Percentiles rank a stretch among this genome's conserved stretches.
These are phyloP conservation scores for Penicillium sp. DNA, from an alignment of 2,329 filamentous ascomycete species.

Conservation along the genomic window DNA sequence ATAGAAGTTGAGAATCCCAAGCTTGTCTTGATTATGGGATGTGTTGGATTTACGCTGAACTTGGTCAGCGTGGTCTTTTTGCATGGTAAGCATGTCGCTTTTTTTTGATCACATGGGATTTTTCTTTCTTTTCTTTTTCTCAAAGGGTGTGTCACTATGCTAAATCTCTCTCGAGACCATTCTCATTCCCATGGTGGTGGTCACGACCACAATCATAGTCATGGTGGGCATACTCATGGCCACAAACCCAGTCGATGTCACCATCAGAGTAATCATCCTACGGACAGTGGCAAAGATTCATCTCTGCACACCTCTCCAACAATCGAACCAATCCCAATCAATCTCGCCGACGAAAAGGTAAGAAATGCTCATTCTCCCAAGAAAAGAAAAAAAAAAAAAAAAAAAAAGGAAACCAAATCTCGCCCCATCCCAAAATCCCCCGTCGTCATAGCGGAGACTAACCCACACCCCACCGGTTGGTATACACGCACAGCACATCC, in stretches of 20 bases:
- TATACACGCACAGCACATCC: slow-evolving; percentile 13
- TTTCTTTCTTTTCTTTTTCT: not conserved
- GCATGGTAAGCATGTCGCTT: slow-evolving; percentile 43
- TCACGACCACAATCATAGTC: slow-evolving; percentile 2
- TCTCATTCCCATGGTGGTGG: slow-evolving; percentile 5
- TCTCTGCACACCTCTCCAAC: not conserved
- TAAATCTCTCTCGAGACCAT: slow-evolving; percentile 2
- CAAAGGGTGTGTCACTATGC: not conserved
- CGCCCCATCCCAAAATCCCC: too few relatives aligned
- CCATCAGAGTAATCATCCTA: not conserved
- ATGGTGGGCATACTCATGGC: slow-evolving; percentile 5
- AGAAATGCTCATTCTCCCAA: not conserved
- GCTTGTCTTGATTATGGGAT: slow-evolving; percentile 61
- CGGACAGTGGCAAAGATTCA: not conserved
- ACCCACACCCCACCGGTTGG: not conserved
- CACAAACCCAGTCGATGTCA: not conserved
- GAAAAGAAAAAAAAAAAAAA: too few relatives aligned
- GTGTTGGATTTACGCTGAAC: slow-evolving; percentile 59
- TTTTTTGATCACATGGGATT: too few relatives aligned
- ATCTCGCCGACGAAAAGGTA: slow-evolving; percentile 1
- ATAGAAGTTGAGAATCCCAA: slow-evolving; percentile 57
- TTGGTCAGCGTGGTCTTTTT: slow-evolving; percentile 59
- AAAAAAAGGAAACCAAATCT: too few relatives aligned
- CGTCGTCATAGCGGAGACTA: not conserved
- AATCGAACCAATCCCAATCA: not conserved